Evolutionary conservation across 2,329 filamentous ascomycete species (phyloP), one percentile per base, ranked within the genome.

Genomic region (Alternaria gansuensis): DNA sequence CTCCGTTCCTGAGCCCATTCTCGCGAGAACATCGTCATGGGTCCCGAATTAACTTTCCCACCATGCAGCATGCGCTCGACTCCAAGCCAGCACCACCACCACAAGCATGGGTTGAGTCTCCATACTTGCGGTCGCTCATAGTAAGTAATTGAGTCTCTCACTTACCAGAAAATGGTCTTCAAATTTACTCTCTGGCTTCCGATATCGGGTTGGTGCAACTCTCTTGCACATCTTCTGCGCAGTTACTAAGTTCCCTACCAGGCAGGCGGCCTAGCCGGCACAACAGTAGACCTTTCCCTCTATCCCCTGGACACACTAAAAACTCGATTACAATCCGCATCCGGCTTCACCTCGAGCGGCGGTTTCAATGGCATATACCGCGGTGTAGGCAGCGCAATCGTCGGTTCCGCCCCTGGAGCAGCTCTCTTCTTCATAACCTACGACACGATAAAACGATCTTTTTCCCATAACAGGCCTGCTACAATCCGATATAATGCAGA

Each of bases 221-320:
- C 29, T 3, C 7, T 17, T 17, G 17, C 3, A 17, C 24, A 49
- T 48, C 14, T 26, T 26, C 17, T 8, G 26, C 33, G 26, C 44
- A 28, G 17, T 14, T 31, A 52, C 46, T 41, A n/a, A 39, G 39
- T n/a, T 31, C 48, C 26, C 5, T 51, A 57, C 51, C 71, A 90
- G 83, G 92, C 95, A 68, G 95, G 95, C 78, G 95, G 89, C 74
- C 82, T 97, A 67, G 95, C 95, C 67, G 95, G 95, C 75, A 95
- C 95, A 46, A 96, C 93, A 13, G 95, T 98, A 79, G 95, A 99
- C 85, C 89, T 97, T 73, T 93, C 93, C 55, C 91, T 99, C 75
- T 99, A 91, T 83, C 95, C 95, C 0, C 92, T 99, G 83, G 96
- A 99, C 85, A 99, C 95, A 0, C 89, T 99, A 75, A 99, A 99